Base-by-base conservation (phyloP, 345 rosid genomes). In the Eucalyptus tenuipes region DNA sequence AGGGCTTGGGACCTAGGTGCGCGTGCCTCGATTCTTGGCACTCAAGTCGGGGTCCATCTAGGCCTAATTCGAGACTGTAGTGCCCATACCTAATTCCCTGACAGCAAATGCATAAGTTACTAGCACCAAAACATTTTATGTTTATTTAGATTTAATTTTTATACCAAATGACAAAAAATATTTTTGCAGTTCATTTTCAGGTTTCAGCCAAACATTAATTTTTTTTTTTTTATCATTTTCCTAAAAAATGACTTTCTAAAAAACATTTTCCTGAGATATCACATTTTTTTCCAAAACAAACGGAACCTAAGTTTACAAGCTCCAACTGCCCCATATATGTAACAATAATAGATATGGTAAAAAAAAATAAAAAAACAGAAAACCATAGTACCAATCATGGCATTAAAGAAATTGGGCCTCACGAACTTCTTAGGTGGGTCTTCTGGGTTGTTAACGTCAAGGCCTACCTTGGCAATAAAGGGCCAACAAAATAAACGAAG, bases 21-120 rank as follows among this genome's bases (percentile, higher is more conserved):
- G 3, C 3, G 0, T 55, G 29, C 61, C 61, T 2, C 0, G 2
- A 9, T 24, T 5, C 29, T 24, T 55, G 29, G 61, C 61, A 22
- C 61, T 55, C 11, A 5, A 29, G 27, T 55, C 1, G 1, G 6
- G 10, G 29, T 55, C 61, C 61, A 55, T 55, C 1, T 3, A 55
- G 29, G 6, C 29, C 61, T 22, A 55, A 55, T 13, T 55, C 6
- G 5, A 55, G 3, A 24, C 2, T 24, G 13, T 24, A 55, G 61
- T 55, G 29, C 29, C 0, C 2, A 5, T 24, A 55, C 13, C 1
- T 24, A 0, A 55, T 55, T 55, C 61, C 61, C 2, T 5, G 1
- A 55, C 1, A 8, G 3, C 27, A 55, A 22, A 55, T 55, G 61
- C 27, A 10, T 24, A 24, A 55, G 61, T 55, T 55, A 55, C 61